Evolutionary conservation across 164 flowering plant species (phyloP), one percentile per base, ranked within the genome.

Genomic region (Buxus sempervirens): DNA sequence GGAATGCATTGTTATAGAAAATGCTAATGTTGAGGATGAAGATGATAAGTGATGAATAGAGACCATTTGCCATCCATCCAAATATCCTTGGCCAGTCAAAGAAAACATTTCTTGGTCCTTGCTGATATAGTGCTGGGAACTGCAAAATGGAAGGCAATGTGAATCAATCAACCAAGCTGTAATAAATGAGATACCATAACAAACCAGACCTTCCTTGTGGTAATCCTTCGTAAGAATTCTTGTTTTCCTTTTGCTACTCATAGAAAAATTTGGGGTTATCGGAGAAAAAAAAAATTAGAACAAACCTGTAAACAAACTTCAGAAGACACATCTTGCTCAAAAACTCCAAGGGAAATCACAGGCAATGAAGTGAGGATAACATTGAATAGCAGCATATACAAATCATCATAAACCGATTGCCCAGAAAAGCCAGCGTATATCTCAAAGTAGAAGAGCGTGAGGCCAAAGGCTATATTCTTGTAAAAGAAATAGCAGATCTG

Each of bases 401-500:
- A 90, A 73, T 96, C 99, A 73, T 89, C 89, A 69, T 96, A 96
- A 14, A 90, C 83, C 22, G 98, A 86, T 65, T 96, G 99, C 73
- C 99, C 99, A 62, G 99, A 96, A 59, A 96, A 96, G 63, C 88
- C 88, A 27, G 99, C 80, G 71, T 78, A 90, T n/a, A 96, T 96
- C 87, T 92, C 98, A 19, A 92, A 96, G 82, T 90, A 93, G 84
- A 96, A 93, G 60, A 92, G 85, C 58, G 99, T 96, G 75, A 96
- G 94, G 22, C 98, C 98, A 77, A 96, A 96, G 53, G 98, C 91
- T 66, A 96, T 90, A 65, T 96, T 96, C 80, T 96, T 96, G 88
- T 96, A 96, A 83, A 96, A 89, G 88, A 92, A 95, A 73, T 92
- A 95, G 78, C 99, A 92, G 22, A 95, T 84, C 99, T 92, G 97